Evolutionary conservation across 257 asterid species (phyloP).

Genomic region (Solanum sejunctum): DNA sequence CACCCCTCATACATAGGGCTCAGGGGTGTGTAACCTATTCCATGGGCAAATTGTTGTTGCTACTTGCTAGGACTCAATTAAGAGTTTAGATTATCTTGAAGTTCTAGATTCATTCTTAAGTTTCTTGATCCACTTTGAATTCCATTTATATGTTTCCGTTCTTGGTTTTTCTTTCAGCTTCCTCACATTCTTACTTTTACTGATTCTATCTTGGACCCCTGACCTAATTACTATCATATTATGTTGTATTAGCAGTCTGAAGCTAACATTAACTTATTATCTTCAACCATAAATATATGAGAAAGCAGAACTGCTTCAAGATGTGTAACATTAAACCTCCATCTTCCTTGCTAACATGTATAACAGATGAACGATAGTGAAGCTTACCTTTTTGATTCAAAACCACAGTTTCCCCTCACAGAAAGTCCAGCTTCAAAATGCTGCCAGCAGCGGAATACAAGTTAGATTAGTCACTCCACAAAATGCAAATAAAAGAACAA

Average conservation of each 20-base stretch:
- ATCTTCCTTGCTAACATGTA: not conserved
- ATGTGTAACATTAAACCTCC: not conserved
- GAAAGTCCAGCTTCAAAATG: constrained; percentile 97
- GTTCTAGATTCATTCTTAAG: not conserved
- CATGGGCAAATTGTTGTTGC: not conserved
- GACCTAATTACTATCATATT: not conserved
- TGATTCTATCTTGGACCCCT: not conserved
- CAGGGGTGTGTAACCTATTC: not conserved
- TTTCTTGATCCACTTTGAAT: not conserved
- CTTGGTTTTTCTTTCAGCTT: not conserved
- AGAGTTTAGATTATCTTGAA: not conserved
- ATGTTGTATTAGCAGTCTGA: not conserved
- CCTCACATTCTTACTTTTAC: not conserved
- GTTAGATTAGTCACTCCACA: not conserved
- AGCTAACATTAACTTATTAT: not conserved
- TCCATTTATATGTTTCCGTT: not conserved
- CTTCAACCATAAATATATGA: not conserved
- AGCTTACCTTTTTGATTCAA: constrained; percentile 60
- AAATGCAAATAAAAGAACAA: not conserved
- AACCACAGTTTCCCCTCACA: constrained; percentile 53
- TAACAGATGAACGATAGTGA: not conserved
- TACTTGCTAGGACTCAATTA: not conserved
- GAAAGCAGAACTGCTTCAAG: not conserved
- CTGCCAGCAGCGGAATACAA: constrained; percentile 27
- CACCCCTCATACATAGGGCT: not conserved